Percentiles rank a stretch among this genome's conserved stretches.
Conservation (phyloP, 1,139 yeast genomes). For the Saccharomyces hybrid region DNA sequence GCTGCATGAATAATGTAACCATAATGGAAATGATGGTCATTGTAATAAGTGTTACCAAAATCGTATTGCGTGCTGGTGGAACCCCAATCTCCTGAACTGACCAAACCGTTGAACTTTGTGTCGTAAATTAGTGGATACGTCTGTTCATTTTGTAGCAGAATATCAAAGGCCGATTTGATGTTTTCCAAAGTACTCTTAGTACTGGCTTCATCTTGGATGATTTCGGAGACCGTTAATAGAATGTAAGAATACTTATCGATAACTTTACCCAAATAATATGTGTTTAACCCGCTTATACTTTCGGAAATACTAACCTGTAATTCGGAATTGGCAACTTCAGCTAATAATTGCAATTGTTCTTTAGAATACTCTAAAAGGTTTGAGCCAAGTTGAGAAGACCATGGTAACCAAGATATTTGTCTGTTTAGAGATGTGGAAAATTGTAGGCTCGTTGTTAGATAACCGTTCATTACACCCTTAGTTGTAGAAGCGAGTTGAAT, state of each 20-base stretch:
- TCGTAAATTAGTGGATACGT: constrained; percentile 57
- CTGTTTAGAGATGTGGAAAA: constrained; percentile 42
- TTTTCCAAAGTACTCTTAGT: constrained; percentile 43
- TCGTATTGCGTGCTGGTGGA: constrained; percentile 45
- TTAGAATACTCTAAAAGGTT: constrained; percentile 39
- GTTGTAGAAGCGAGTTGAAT: constrained; percentile 56
- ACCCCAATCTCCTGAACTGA: constrained; percentile 52
- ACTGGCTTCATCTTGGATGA: constrained; percentile 43
- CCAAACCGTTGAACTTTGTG: constrained; percentile 61
- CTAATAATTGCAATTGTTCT: constrained; percentile 44
- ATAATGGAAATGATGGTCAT: constrained; percentile 79
- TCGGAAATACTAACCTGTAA: constrained; percentile 42
- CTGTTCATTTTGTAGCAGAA: constrained; percentile 50
- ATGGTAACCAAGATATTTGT: constrained; percentile 50
- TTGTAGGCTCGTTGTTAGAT: constrained; percentile 47
- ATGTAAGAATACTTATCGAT: constrained; percentile 71
- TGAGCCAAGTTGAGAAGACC: constrained; percentile 36
- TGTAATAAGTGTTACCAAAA: constrained; percentile 70
- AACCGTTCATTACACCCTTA: constrained; percentile 59
- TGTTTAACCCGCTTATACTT: constrained; percentile 67
- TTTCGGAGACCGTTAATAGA: constrained; percentile 52
- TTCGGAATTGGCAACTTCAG: constrained; percentile 37
- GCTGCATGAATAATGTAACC: constrained; percentile 73
- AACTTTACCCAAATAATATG: constrained; percentile 59
- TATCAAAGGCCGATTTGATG: constrained; percentile 50